Evolutionary conservation across 805 yeast genomes (phyloP).

Genomic region (Schizosaccharomyces osmophilus): DNA sequence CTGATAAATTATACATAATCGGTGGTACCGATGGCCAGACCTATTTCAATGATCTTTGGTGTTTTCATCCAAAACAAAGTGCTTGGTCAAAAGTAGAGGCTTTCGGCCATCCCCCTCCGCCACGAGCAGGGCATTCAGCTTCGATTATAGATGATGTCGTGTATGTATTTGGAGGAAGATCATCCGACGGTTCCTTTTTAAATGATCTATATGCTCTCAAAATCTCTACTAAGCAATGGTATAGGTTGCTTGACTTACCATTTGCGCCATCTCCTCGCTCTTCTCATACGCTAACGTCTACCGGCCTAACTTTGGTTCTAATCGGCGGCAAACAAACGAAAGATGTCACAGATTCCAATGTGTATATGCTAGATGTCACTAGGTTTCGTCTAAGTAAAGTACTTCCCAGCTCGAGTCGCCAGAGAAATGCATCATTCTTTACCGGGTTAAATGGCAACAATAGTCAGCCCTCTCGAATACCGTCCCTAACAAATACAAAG

Average conservation of each 20-base stretch:
- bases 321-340: neutral
- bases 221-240: constrained; percentile 13
- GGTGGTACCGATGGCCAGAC: constrained; percentile 73
- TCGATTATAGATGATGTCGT: constrained; percentile 52
- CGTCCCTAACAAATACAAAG: too few relatives aligned
- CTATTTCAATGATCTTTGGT: constrained; percentile 53
- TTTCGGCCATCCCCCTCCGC: constrained; percentile 53
- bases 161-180: constrained; percentile 78
- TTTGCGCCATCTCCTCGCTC: neutral
- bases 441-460: neutral
- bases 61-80: constrained; percentile 43
- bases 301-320: neutral
- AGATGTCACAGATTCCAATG: neutral
- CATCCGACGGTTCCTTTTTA: constrained; percentile 41
- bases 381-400: neutral
- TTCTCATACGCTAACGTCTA: neutral
- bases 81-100: constrained; percentile 52
- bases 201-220: constrained; percentile 52
- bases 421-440: neutral
- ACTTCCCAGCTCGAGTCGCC: neutral
- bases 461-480: neutral
- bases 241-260: neutral
- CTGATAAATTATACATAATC: constrained; percentile 57
- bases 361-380: neutral
- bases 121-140: constrained; percentile 80